Evolutionary conservation across 768 basidiomycete species (phyloP), one percentile per base, ranked within the genome.

Genomic region (Lentinus tigrinus): DNA sequence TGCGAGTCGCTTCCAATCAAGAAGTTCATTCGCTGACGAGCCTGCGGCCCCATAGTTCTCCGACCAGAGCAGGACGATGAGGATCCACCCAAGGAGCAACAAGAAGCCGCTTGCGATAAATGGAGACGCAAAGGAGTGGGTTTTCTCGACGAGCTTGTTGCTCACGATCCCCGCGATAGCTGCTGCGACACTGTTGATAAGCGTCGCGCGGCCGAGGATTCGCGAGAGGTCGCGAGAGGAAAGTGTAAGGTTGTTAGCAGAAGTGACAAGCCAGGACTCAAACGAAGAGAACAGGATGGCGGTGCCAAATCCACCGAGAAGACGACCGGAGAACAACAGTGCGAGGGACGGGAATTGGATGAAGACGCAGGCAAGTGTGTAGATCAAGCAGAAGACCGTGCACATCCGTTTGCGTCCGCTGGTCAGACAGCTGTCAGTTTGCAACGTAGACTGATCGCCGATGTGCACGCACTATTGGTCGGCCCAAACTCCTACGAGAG

Each of bases 281-380:
- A 91, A 90, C 7, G 81, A 84, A 13, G 86, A 87, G 72, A 84
- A 89, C 34, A 90, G 80, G 61, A 90, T 89, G 19, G 88, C 85
- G 0, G 89, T 89, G 1, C 89, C 87, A 39, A 88, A 68, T 1
- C 89, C 89, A 1, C 86, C 89, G 5, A 87, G 75, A 16, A 89
- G 67, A 27, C 90, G 82, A 1, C 86, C 89, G 2, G 82, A 3
- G 40, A 90, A 69, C 31, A 91, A 79, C 44, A 89, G 56, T 9
- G 87, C 85, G 24, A 89, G 72, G 54, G 66, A 77, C 1, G 81
- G 81, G 17, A 87, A 56, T 43, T 80, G 78, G 54, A 88, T 84
- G 69, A 82, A 83, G 16, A 77, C 58, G 62, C 88, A 91, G 13
- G 87, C 74, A 28, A 78, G 67, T 3, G 81, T 72, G 66, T 91